Percentiles rank a stretch among this genome's conserved stretches.
phyloP scores from a whole-genome alignment of 2,329 filamentous ascomycete genomes.

The Beauveria sp. region DNA sequence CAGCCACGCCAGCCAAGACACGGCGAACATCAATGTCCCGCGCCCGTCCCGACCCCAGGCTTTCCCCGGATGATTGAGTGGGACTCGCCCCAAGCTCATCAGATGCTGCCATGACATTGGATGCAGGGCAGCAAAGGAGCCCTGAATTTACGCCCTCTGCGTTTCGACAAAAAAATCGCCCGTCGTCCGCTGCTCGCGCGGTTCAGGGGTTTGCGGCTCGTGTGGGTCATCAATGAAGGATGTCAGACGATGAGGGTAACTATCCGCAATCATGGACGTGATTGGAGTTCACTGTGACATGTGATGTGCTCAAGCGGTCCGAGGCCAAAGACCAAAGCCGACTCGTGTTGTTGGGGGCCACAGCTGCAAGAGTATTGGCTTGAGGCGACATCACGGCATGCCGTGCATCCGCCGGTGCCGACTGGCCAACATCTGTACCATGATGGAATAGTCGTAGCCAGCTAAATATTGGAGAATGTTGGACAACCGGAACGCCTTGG shows the following conservation, averaged over 20 bases:
- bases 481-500: too few species aligned
- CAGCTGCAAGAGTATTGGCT: neutral
- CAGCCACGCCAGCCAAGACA: neutral
- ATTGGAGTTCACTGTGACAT: neutral
- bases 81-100: neutral
- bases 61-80: constrained; percentile 7
- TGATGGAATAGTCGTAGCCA: neutral
- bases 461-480: neutral
- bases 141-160: neutral
- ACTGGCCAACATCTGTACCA: neutral
- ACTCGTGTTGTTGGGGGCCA: neutral
- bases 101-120: neutral
- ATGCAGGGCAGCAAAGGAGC: neutral
- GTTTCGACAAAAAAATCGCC: neutral
- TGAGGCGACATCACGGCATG: neutral
- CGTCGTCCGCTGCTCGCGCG: neutral
- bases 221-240: too few species aligned
- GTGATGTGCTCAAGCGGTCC: neutral
- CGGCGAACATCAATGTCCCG: constrained; percentile 7
- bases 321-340: neutral
- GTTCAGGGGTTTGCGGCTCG: too few species aligned
- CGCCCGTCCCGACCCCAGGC: constrained; percentile 3
- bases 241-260: too few species aligned
- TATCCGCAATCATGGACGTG: neutral
- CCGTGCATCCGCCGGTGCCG: neutral